A percentile compares a stretch with the other conserved stretches of the same genome.
Evolutionary conservation across 2,329 filamentous ascomycete species (phyloP).

Genomic region (Sporothrix dimorphospora): DNA sequence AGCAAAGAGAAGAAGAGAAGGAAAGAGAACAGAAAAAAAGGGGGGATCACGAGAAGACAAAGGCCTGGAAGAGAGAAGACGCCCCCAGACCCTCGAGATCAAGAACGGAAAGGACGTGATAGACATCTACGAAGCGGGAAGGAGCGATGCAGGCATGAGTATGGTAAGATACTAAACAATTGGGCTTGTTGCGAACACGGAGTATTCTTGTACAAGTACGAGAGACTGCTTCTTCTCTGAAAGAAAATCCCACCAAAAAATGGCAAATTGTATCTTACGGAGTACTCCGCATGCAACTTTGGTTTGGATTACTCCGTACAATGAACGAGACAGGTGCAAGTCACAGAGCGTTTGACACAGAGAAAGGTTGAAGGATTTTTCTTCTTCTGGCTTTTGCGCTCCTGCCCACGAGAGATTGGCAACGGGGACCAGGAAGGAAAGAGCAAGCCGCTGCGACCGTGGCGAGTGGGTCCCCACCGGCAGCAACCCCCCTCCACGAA

Average conservation of each 20-base stretch:
- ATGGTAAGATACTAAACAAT: no score
- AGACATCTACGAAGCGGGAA: not conserved
- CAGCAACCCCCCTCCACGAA: constrained; percentile 30
- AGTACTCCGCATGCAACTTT: not conserved
- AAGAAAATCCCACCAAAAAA: not conserved
- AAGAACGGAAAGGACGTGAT: not conserved
- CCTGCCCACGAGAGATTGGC: constrained; percentile 32
- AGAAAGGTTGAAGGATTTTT: not conserved
- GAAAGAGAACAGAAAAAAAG: not conserved
- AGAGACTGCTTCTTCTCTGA: not conserved
- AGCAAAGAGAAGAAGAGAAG: not conserved
- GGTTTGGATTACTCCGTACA: not conserved
- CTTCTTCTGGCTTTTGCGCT: not conserved
- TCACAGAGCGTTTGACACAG: not conserved
- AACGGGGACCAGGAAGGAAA: constrained; percentile 33
- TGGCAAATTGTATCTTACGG: not conserved
- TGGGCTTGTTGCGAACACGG: no score
- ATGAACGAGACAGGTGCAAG: not conserved
- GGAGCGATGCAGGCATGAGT: not conserved
- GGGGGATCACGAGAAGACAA: not conserved
- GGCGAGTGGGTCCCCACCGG: constrained; percentile 30
- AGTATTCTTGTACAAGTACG: no score
- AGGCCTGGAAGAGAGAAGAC: not conserved
- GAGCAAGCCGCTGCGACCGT: constrained; percentile 32
- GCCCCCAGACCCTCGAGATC: not conserved